Base-by-base conservation (phyloP, 371 early-diverging fungal genomes). In the Lichtheimia corymbifera region DNA sequence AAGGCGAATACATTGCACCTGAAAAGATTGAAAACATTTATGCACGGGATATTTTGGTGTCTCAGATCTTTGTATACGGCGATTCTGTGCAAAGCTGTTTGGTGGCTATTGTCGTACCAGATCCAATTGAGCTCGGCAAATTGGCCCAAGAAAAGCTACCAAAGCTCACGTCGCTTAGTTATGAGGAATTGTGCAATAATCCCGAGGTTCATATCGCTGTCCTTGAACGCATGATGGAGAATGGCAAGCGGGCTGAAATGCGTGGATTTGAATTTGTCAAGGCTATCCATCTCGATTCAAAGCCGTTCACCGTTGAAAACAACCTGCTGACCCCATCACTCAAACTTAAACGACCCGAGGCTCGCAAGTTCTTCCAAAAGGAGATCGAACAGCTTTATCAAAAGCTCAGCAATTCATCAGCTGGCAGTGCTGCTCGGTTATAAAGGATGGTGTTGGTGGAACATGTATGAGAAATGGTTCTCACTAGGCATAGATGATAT, bases 1-100 rank as follows among this genome's bases (percentile, higher is more conserved):
- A 89, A 66, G 87, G 87, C 65, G 99, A 99, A 81, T 99, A 97
- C 78, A 87, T 99, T 64, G 96, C 97, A 0, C 99, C 98, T 3
- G 99, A 99, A 72, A 97, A 95, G 71, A 86, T 95, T 43, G 97
- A 96, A 73, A 86, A 84, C 62, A 76, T 87, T 2, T 90, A 80
- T 70, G 58, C 72, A 22, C 77, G 80, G 62, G 64, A 80, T 61
- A 61, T 74, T 30, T 59, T 87, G n/a, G 70, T 93, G 9, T 83
- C 84, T 41, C 93, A 93, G 61, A 70, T 85, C 50, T 75, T 56
- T 55, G 84, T 96, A 4, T 88, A 94, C 66, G 98, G 97, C 49
- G 94, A 96, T 66, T 88, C 93, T 30, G 70, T 91, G 13, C 87
- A 93, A 69, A 82, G 71, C 66, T 79, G 76, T 27, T 79, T 97